Conservation (phyloP, 805 yeast species). For the Barnettozyma botsteinii region DNA sequence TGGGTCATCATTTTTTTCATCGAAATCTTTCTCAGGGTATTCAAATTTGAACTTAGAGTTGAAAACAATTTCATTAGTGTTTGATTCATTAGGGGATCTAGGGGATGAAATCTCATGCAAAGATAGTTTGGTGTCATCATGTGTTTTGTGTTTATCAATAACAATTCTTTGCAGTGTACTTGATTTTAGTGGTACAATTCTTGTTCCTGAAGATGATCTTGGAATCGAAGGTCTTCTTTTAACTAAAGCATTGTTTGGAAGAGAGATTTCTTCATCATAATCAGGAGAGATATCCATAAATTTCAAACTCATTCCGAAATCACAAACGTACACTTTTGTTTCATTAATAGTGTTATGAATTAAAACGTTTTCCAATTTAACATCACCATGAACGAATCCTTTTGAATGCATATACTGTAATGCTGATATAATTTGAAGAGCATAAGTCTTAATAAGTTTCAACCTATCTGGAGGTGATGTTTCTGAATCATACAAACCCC, state of each 20-base stretch:
- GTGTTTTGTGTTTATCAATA: constrained; percentile 24
- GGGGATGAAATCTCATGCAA: constrained; percentile 2
- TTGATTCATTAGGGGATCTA: neutral
- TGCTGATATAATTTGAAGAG: constrained; percentile 54
- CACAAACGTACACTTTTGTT: constrained; percentile 57
- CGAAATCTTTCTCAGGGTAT: constrained; percentile 8
- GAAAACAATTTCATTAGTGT: constrained; percentile 7
- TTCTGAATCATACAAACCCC: constrained; percentile 45
- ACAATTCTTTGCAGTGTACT: constrained; percentile 22
- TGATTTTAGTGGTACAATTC: constrained; percentile 6
- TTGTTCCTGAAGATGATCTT: constrained; percentile 28
- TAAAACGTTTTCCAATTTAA: constrained; percentile 68
- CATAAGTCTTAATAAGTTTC: constrained; percentile 30
- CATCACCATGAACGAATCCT: constrained; percentile 71
- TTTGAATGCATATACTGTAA: constrained; percentile 53
- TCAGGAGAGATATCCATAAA: constrained; percentile 13
- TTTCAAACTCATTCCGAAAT: constrained; percentile 74
- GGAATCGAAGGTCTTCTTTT: constrained; percentile 29
- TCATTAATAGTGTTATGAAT: constrained; percentile 41
- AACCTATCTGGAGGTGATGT: constrained; percentile 31
- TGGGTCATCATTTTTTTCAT: constrained; percentile 11
- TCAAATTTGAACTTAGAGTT: constrained; percentile 15
- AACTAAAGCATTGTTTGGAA: constrained; percentile 9
- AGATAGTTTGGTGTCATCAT: constrained; percentile 26
- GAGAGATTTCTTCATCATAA: constrained; percentile 17